Conservation (phyloP, 306 rosid species). For the Pyrus communis region DNA sequence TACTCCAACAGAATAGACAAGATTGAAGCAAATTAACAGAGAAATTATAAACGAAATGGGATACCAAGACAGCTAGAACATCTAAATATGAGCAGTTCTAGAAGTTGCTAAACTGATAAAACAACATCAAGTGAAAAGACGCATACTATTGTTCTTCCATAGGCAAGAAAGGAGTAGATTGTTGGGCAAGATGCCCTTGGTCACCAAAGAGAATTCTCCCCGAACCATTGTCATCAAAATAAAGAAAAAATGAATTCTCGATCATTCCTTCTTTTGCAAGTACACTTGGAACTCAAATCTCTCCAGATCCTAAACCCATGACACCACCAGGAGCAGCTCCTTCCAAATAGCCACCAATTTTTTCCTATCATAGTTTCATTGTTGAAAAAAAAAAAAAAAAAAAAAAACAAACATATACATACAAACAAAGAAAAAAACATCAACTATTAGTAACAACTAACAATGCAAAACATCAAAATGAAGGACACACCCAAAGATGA, state of each 20-base stretch:
- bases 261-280: constrained; percentile 54
- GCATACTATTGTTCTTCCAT: constrained; percentile 36
- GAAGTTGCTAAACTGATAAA: not conserved
- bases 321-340: constrained; percentile 72
- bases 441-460: not conserved
- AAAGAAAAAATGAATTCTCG: constrained; percentile 47
- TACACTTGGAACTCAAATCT: constrained; percentile 55
- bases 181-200: constrained; percentile 40
- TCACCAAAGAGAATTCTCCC: constrained; percentile 69
- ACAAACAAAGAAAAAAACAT: not conserved
- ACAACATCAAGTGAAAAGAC: not conserved
- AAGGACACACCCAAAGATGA: constrained; percentile 51
- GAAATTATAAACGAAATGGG: not conserved
- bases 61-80: not conserved
- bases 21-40: constrained; percentile 23
- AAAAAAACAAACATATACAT: no score
- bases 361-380: constrained; percentile 54
- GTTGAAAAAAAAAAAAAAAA: not conserved
- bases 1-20: constrained; percentile 35
- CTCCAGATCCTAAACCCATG: constrained; percentile 62
- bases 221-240: constrained; percentile 40
- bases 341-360: constrained; percentile 46
- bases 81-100: not conserved
- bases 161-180: constrained; percentile 45
- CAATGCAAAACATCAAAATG: not conserved